phyloP scores from a whole-genome alignment of 768 basidiomycete species.

The Suillus alpinus region DNA sequence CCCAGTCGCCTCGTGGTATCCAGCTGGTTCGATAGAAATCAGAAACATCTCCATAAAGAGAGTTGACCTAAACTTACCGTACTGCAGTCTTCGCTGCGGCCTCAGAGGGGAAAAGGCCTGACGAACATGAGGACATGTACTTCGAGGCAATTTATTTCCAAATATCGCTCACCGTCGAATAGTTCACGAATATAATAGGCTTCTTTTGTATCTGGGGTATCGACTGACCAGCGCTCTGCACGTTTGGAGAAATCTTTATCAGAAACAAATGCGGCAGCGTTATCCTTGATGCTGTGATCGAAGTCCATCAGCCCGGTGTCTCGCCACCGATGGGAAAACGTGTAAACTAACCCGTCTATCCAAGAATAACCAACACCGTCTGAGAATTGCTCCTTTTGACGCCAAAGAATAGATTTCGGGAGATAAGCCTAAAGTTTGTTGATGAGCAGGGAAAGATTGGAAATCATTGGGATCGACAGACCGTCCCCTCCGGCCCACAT shows the following conservation, averaged over 20 bases:
- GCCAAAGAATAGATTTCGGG: slow-evolving; percentile 92
- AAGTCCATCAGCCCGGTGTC: background rate
- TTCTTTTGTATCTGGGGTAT: slow-evolving; percentile 94
- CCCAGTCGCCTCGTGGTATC: slow-evolving; percentile 97
- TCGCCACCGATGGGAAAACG: background rate
- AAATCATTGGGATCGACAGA: slow-evolving; percentile 21
- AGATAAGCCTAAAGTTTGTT: slow-evolving; percentile 70
- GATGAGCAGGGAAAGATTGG: background rate
- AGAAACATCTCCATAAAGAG: slow-evolving; percentile 11
- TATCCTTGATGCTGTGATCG: slow-evolving; percentile 75
- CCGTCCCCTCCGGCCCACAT: slow-evolving; percentile 74
- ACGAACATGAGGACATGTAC: background rate
- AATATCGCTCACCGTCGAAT: slow-evolving; percentile 63
- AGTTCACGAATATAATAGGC: slow-evolving; percentile 90
- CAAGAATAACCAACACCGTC: slow-evolving; percentile 98
- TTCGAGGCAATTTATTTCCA: slow-evolving; percentile 6
- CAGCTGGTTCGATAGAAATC: slow-evolving; percentile 47
- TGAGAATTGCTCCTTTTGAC: slow-evolving; percentile 99
- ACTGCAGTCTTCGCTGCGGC: slow-evolving; percentile 91
- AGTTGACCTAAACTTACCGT: slow-evolving; percentile 48
- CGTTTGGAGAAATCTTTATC: slow-evolving; percentile 79
- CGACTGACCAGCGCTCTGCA: slow-evolving; percentile 69
- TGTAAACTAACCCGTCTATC: slow-evolving; percentile 81
- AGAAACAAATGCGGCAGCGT: slow-evolving; percentile 70
- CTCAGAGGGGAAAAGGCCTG: slow-evolving; percentile 80